phyloP scores from a whole-genome alignment of 2,329 filamentous ascomycete genomes.

The Fusarium anguioides region DNA sequence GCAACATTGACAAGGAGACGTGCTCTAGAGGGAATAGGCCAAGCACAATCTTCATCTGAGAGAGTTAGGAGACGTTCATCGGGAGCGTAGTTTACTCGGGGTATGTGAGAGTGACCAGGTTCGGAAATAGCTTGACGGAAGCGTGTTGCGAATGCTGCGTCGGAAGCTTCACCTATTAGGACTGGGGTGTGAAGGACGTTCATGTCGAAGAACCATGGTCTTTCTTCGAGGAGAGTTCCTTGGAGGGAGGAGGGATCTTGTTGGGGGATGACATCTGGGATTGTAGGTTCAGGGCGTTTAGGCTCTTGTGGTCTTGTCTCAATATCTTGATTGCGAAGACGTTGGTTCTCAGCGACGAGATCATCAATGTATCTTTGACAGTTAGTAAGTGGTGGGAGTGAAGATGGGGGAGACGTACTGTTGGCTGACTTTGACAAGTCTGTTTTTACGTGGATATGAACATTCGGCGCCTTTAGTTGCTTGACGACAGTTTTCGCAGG shows the following conservation, averaged over 20 bases:
- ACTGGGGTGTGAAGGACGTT: constrained; percentile 50
- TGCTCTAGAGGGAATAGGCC: constrained; percentile 52
- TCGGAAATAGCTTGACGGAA: constrained; percentile 51
- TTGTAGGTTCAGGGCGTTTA: constrained; percentile 30
- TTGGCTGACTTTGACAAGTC: constrained; percentile 49
- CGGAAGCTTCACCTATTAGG: constrained; percentile 52
- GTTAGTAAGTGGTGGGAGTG: neutral
- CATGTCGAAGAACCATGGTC: constrained; percentile 52
- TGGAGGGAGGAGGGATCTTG: constrained; percentile 31
- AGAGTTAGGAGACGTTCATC: constrained; percentile 46
- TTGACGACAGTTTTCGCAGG: constrained; percentile 49
- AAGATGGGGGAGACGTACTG: constrained; percentile 29
- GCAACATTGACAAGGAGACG: constrained; percentile 51
- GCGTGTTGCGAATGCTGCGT: constrained; percentile 52
- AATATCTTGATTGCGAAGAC: constrained; percentile 40
- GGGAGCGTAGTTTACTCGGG: constrained; percentile 49
- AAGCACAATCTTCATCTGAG: constrained; percentile 48
- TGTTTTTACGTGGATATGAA: constrained; percentile 49
- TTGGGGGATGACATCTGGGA: constrained; percentile 28
- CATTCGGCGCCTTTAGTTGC: constrained; percentile 48
- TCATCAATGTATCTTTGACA: constrained; percentile 49
- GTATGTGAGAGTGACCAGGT: constrained; percentile 48
- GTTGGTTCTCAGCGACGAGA: constrained; percentile 50
- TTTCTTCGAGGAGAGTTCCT: constrained; percentile 37
- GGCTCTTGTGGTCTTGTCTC: too few relatives aligned